Base-by-base conservation (phyloP, 208 protist genomes). In the Trypanosoma scelopori region DNA sequence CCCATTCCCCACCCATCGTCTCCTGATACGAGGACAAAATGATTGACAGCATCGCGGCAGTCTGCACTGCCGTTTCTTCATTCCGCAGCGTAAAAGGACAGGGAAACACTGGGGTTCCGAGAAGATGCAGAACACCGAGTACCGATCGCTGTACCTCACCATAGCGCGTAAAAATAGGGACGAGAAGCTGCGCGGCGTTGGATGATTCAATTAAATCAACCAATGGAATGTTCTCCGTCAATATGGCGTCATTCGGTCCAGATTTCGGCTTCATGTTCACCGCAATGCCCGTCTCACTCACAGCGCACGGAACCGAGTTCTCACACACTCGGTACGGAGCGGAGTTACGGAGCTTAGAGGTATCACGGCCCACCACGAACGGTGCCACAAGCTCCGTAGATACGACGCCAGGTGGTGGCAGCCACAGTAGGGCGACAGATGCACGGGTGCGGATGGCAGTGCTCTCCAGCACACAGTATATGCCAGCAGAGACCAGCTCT, bases 21-120 rank as follows among this genome's bases (percentile, higher is more conserved):
- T 92, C 81, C 65, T 89, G 79, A 78, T 96, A 82, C 6, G 85
- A 80, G n/a, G 87, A 91, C 45, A 96, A 46, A 55, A 92, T 82
- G 12, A 70, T 80, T 27, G 90, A 90, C n/a, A 93, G 72, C 51
- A 86, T 84, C 32, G 52, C 71, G 9, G 90, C 81, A 16, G 82
- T 85, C 32, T 92, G 85, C 56, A 88, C 78, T 25, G 78, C 68
- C 12, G 76, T 74, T 58, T 90, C 84, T 65, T 96, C 90, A 73
- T 96, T 92, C 52, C 78, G 77, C n/a, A 71, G 62, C 55, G 73
- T 79, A 69, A 96, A 96, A n/a, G 87, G 83, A 39, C 81, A 85
- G 9, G 87, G 83, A 59, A 82, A 83, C 42, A 81, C 65, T 20
- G 87, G 81, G 23, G 84, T 85, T 50, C 87, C 85, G 42, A 96